Percentiles rank a stretch among this genome's conserved stretches.
Conservation (phyloP, 1,139 yeast species). For the Kodamaea suecica region DNA sequence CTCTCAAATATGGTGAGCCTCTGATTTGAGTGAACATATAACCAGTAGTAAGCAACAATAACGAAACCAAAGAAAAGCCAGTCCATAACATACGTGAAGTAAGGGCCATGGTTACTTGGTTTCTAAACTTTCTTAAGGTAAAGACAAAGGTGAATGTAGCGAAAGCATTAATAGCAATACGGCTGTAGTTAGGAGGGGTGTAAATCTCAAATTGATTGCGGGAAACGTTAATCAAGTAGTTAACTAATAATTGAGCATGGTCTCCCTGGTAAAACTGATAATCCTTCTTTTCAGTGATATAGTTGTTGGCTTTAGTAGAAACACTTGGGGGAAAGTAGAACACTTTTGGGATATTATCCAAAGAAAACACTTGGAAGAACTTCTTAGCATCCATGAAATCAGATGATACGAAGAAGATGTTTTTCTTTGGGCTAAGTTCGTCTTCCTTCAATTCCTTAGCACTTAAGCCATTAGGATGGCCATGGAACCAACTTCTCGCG, state of each 20-base stretch:
- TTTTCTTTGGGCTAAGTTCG: conserved; percentile 23
- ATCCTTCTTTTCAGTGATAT: conserved; percentile 35
- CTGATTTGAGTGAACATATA: conserved; percentile 93
- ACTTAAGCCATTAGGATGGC: conserved; percentile 35
- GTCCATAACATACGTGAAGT: conserved; percentile 57
- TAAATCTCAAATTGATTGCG: conserved; percentile 46
- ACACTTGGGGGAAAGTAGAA: conserved; percentile 63
- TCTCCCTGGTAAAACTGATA: conserved; percentile 56
- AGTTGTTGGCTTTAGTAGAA: conserved; percentile 25
- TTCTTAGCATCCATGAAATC: conserved; percentile 61
- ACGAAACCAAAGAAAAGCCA: conserved; percentile 52
- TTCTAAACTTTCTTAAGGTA: conserved; percentile 24
- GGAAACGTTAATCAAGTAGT: conserved; percentile 37
- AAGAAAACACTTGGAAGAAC: conserved; percentile 52
- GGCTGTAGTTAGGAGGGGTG: conserved; percentile 56
- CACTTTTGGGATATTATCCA: conserved; percentile 78
- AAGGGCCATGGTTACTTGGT: conserved; percentile 30
- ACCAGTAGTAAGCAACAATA: conserved; percentile 78
- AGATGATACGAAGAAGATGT: conserved; percentile 67
- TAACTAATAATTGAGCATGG: conserved; percentile 41
- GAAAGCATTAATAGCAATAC: conserved; percentile 48
- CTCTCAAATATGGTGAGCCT: conserved; percentile 65
- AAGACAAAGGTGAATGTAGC: conserved; percentile 29
- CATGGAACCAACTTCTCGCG: conserved; percentile 57
- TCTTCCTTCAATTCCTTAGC: conserved; percentile 30